A percentile compares a stretch with the other conserved stretches of the same genome.
Evolutionary conservation across 1,139 yeast species (phyloP).

Genomic region (Yueomyces sp.): DNA sequence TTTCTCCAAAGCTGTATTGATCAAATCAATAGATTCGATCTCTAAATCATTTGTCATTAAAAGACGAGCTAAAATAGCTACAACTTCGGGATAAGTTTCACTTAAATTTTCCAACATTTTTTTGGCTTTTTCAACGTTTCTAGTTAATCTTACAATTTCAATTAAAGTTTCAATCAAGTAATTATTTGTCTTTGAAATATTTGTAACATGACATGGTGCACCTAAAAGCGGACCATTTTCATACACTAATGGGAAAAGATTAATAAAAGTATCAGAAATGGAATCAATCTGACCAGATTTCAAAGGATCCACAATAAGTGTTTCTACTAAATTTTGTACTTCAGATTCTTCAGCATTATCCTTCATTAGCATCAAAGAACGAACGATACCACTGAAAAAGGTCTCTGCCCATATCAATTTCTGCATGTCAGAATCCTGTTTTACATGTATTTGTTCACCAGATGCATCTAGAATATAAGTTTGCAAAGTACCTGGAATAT

Average conservation of each 20-base stretch:
- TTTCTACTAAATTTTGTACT: constrained; percentile 46
- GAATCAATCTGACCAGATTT: constrained; percentile 33
- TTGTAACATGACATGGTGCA: constrained; percentile 37
- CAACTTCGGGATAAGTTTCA: constrained; percentile 31
- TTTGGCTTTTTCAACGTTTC: constrained; percentile 51
- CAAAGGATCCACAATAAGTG: constrained; percentile 58
- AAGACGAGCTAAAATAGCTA: constrained; percentile 42
- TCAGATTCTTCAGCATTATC: constrained; percentile 60
- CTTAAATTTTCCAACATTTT: constrained; percentile 34
- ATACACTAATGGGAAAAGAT: constrained; percentile 51
- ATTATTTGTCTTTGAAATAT: constrained; percentile 62
- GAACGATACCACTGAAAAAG: constrained; percentile 61
- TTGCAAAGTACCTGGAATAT: constrained; percentile 71
- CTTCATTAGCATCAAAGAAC: constrained; percentile 63
- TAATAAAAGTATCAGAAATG: constrained; percentile 26
- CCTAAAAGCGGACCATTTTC: constrained; percentile 53
- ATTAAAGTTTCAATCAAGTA: constrained; percentile 75
- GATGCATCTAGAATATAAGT: constrained; percentile 49
- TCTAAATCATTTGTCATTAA: constrained; percentile 62
- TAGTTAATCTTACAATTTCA: constrained; percentile 58
- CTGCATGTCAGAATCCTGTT: constrained; percentile 20
- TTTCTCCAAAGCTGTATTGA: constrained; percentile 46
- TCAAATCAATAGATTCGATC: constrained; percentile 56
- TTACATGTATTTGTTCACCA: constrained; percentile 31
- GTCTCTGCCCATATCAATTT: constrained; percentile 68